phyloP scores from a whole-genome alignment of 768 basidiomycete genomes.

The Stropharia rugosoannulata region DNA sequence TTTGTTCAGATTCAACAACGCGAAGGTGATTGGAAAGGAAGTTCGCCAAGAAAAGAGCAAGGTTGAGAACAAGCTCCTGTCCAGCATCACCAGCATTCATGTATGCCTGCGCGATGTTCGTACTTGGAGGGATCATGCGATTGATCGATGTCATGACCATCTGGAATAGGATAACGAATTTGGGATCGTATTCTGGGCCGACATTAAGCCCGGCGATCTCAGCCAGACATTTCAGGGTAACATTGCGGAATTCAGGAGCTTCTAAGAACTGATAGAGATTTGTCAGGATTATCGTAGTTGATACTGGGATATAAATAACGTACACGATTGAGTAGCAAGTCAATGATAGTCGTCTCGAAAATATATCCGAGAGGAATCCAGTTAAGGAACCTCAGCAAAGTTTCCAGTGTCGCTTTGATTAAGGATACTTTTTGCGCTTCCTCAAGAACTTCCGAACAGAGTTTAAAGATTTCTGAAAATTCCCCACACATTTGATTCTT shows the following conservation, averaged over 20 bases:
- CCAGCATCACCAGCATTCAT: conserved; percentile 86
- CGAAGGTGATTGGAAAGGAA: conserved; percentile 93
- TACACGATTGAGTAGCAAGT: conserved; percentile 88
- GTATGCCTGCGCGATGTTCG: conserved; percentile 93
- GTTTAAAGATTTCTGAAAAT: conserved; percentile 96
- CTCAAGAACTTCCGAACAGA: conserved; percentile 94
- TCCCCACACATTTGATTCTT: conserved; percentile 99
- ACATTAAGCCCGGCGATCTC: conserved; percentile 96
- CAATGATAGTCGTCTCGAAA: conserved; percentile 97
- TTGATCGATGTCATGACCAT: conserved; percentile 98
- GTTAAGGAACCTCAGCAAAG: conserved; percentile 92
- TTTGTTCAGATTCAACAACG: conserved; percentile 87
- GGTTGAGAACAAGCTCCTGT: conserved; percentile 96
- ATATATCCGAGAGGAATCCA: conserved; percentile 99
- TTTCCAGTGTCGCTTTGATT: conserved; percentile 94
- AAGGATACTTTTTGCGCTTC: conserved; percentile 95
- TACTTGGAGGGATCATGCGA: conserved; percentile 94
- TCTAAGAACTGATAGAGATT: conserved; percentile 77
- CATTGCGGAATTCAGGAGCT: conserved; percentile 94
- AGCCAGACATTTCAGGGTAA: conserved; percentile 93
- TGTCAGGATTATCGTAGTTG: conserved; percentile 3
- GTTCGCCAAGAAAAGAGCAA: conserved; percentile 96
- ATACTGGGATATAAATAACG: conserved; percentile 28
- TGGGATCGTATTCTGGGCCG: conserved; percentile 94
- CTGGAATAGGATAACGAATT: conserved; percentile 96